Evolutionary conservation across 2,329 filamentous ascomycete genomes (phyloP), one percentile per base, ranked within the genome.

Genomic region (Pyrenochaeta sp.): DNA sequence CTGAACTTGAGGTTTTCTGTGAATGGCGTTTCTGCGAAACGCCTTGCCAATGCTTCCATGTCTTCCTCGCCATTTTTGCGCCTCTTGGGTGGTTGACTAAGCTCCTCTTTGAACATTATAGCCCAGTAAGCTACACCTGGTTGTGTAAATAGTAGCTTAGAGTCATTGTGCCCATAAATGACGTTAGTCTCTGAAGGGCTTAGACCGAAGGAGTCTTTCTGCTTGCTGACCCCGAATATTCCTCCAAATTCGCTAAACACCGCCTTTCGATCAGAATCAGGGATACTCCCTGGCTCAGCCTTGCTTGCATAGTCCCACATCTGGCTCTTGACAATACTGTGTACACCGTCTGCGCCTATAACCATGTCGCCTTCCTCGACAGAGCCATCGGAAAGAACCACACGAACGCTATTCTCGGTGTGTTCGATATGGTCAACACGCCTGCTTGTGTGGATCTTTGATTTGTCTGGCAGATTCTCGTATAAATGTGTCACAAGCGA

Each of bases 1-100:
- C 63, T 62, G 47, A 80, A 76, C 1, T 54, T 68, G 7, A 75
- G 7, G 0, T 52, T 63, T 2, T 67, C 66, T 1, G 62, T 61
- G 11, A 78, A 33, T 6, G 64, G 61, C 15, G 68, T 54, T 23
- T 69, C 56, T 11, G 58, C 66, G 40, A 73, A 63, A 9, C 58
- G 56, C 7, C 56, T 54, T 1, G 68, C 73, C 1, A 72, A 31
- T 0, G 45, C 61, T 7, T 75, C 66, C 11, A 66, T 64, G 20
- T 77, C 74, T 7, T 71, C 61, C 0, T 70, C 48, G 23, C 17
- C 31, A 4, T 46, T 45, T 7, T 45, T 48, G 12, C 35, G 50
- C 40, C 35, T 54, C 36, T 42, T 51, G 10, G 56, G 53, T 47
- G 60, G 50, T 18, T 54, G 49, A 27, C 41, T 49, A 14, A 42